Base-by-base conservation (phyloP, 768 basidiomycete genomes). In the Pleurotus cornucopiae region DNA sequence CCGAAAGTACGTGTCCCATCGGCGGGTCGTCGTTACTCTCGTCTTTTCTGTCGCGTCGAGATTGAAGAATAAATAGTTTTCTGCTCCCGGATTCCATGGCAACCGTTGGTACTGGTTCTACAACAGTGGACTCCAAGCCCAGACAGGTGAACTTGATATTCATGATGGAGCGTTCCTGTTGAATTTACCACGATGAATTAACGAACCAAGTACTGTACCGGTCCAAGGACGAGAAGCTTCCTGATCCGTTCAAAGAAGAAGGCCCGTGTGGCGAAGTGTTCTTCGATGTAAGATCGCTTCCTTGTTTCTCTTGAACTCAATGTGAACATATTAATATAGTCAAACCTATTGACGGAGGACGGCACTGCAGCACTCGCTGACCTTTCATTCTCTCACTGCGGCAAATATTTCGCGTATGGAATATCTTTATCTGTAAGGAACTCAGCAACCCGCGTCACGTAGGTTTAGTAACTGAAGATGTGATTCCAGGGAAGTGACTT, bases 101-200 rank as follows among this genome's bases (percentile, higher is more conserved):
- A 88, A 91, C 62, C 79, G 78, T 48, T 93, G 88, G 85, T 94
- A 93, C 63, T 90, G 89, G 88, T 81, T 78, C 63, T 80, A 86
- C 64, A 91, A 93, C 69, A 84, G 80, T 52, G 91, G 90, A 26
- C 77, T 92, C 23, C 84, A 90, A 59, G 76, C 86, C 1, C 89
- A 91, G 64, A 74, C 80, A 54, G 69, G 76, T 77, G 57, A 64
- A 52, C 72, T 71, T 72, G 21, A 39, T 67, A 62, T 46, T 20
- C 30, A 41, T 39, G 43, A 44, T 21, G 41, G 41, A 44, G 41
- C n/a, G 41, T 44, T 13, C 41, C 4, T 44, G 41, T 16, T 55
- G 26, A 54, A n/a, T 37, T 30, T 38, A 1, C 18, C 2, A 34
- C 26, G 20, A n/a, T n/a, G 16, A 38, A 34, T n/a, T 34, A 14